Percentiles rank a stretch among this genome's conserved stretches.
phyloP scores from a whole-genome alignment of 768 basidiomycete genomes.

The Lactifluus echinatus region DNA sequence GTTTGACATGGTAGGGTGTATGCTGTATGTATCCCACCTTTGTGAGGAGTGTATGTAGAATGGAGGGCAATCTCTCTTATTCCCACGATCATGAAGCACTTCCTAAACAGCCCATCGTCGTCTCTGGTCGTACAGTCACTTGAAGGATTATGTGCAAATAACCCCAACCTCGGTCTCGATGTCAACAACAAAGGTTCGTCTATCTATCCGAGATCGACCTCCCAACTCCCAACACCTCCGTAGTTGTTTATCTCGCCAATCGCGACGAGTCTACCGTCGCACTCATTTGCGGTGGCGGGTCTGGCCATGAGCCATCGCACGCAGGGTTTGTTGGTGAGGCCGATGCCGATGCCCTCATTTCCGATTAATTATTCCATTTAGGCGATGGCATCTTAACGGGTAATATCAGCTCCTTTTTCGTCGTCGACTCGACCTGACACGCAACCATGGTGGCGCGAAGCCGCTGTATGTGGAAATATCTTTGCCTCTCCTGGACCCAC shows the following conservation, averaged over 20 bases:
- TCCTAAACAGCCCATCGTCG: constrained; percentile 59
- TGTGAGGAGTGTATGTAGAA: too few species aligned
- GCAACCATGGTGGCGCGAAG: constrained; percentile 27
- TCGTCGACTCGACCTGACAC: not conserved
- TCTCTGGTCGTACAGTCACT: constrained; percentile 74
- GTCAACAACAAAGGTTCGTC: constrained; percentile 55
- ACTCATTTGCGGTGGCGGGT: constrained; percentile 76
- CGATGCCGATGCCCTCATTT: not conserved
- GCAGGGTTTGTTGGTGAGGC: constrained; percentile 76
- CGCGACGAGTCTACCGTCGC: constrained; percentile 60
- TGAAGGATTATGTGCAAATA: constrained; percentile 57
- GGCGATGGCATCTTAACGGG: constrained; percentile 75
- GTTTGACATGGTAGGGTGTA: constrained; percentile 7
- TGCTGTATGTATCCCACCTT: too few species aligned
- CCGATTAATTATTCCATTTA: constrained; percentile 23
- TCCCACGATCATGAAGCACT: constrained; percentile 48
- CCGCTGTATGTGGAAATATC: constrained; percentile 80
- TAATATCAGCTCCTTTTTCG: constrained; percentile 23
- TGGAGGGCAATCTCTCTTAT: not conserved
- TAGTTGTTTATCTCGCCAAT: constrained; percentile 56
- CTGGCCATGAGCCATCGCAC: constrained; percentile 89
- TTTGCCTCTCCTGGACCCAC: constrained; percentile 86
- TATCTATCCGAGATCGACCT: too few species aligned
- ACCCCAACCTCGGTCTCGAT: constrained; percentile 68
- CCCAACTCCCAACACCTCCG: too few species aligned